Base-by-base conservation (phyloP, 495 filamentous ascomycete species). In the Rhizodiscina lignyota region DNA sequence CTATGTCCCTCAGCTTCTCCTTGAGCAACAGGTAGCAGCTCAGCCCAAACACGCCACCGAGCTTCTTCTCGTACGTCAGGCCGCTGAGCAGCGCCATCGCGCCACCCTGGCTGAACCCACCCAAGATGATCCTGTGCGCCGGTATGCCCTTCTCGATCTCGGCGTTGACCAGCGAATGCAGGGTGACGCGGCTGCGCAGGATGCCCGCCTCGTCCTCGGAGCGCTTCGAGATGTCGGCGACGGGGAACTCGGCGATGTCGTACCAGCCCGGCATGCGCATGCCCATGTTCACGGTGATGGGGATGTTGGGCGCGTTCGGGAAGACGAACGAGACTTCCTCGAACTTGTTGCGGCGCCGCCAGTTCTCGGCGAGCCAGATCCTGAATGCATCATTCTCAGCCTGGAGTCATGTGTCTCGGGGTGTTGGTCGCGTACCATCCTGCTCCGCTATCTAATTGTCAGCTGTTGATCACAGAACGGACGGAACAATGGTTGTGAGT, bases 231-330 rank as follows among this genome's bases (percentile, higher is more conserved):
- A 60, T 43, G 21, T 45, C 45, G 21, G 41, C 41, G 51, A 58
- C 8, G 8, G 24, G 24, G 6, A 6, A 27, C 6, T 13, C 24
- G 6, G 77, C 68, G 47, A 94, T 81, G 46, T 94, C 83, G 51
- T 86, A 92, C 87, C 87, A 94, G 15, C 79, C 83, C 3, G 85
- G 83, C 82, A 93, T 86, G 6, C 52, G 52, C 77, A 83, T 79
- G 21, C 84, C 83, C 26, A 67, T 59, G 52, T 89, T 84, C 80
- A 78, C 61, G 24, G 84, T 86, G 51, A 97, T 83, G 18, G 87
- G 83, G 34, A 94, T 92, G 13, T 47, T 55, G 4, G 87, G 84
- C n/a, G 89, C 89, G 61, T 91, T 83, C 4, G 89, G 89, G 55
- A 97, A 78, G 44, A 97, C 70, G 58, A 94, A 97, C 41, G 79